Base-by-base conservation (phyloP, 2,329 filamentous ascomycete genomes). In the Pyrenochaeta sp. region DNA sequence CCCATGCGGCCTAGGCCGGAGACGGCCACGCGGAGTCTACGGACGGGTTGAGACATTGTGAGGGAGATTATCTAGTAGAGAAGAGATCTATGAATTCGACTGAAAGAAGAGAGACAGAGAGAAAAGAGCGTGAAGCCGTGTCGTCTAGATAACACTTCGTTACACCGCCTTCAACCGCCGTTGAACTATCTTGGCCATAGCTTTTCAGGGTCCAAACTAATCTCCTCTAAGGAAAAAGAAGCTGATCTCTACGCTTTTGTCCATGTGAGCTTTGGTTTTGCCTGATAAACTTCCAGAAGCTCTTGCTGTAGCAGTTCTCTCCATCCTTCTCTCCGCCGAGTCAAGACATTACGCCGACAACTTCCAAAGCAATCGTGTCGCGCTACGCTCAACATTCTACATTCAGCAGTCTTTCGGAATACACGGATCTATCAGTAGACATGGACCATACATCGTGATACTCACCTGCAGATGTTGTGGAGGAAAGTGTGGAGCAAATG, bases 1-100 rank as follows among this genome's bases (percentile, higher is more conserved):
- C 80, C 80, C 79, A 82, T 82, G 61, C 79, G 79, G 60, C 80
- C 80, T 18, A 82, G 77, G 60, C 80, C 79, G 44, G 76, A 77
- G 52, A 79, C 73, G 56, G 76, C 79, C 45, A 81, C 67, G 55
- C 77, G 69, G 49, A 81, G 77, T 66, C 77, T 77, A 54, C 74
- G 76, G 29, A 71, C 49, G 10, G 64, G 63, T 20, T 69, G 62
- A 36, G 63, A 48, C 73, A 76, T 77, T 63, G 54, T 61, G 53
- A n/a, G 45, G n/a, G 33, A 23, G 12, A 27, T 46, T 45, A 48
- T 45, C 46, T 45, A 20, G 39, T n/a, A 20, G 31, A 10, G 45
- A 33, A 7, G 49, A 5, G 21, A 43, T 11, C 12, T 20, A 18
- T 43, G 20, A 18, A 30, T 33, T 18, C n/a, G 23, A 27, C 9